phyloP scores from a whole-genome alignment of 2,329 filamentous ascomycete genomes.

The Fusarium agapanthi region DNA sequence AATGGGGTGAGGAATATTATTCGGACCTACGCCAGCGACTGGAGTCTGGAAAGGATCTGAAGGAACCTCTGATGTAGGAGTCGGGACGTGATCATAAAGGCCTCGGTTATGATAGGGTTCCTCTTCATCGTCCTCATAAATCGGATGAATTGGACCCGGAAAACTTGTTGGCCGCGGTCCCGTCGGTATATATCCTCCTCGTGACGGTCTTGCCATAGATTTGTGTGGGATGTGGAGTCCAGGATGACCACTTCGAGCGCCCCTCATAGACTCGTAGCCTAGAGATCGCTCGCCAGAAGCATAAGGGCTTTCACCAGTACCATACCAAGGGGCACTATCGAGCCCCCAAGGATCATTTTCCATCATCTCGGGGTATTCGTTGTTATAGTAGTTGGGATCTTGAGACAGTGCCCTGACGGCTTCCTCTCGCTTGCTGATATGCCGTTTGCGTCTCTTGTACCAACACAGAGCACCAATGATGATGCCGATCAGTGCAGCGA shows the following conservation, averaged over 20 bases:
- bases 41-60: constrained; percentile 64
- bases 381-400: constrained; percentile 57
- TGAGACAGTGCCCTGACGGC: constrained; percentile 60
- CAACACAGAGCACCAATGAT: constrained; percentile 61
- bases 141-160: constrained; percentile 63
- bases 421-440: constrained; percentile 54
- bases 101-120: constrained; percentile 46
- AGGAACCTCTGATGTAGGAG: constrained; percentile 49
- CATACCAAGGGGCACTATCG: constrained; percentile 53
- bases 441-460: constrained; percentile 52
- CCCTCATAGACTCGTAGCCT: constrained; percentile 61
- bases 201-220: constrained; percentile 42
- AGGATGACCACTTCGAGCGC: constrained; percentile 38
- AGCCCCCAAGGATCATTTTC: constrained; percentile 46
- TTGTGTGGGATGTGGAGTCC: constrained; percentile 47
- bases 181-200: constrained; percentile 47
- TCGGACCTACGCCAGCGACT: constrained; percentile 29
- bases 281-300: constrained; percentile 52
- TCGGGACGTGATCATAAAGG: constrained; percentile 41
- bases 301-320: constrained; percentile 54
- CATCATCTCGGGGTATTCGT: constrained; percentile 57
- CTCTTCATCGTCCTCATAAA: constrained; percentile 67
- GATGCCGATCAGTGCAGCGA: constrained; percentile 62
- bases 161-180: constrained; percentile 42
- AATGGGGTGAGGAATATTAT: constrained; percentile 27